Evolutionary conservation across 2,329 filamentous ascomycete genomes (phyloP).

Genomic region (Trichophyton simii): DNA sequence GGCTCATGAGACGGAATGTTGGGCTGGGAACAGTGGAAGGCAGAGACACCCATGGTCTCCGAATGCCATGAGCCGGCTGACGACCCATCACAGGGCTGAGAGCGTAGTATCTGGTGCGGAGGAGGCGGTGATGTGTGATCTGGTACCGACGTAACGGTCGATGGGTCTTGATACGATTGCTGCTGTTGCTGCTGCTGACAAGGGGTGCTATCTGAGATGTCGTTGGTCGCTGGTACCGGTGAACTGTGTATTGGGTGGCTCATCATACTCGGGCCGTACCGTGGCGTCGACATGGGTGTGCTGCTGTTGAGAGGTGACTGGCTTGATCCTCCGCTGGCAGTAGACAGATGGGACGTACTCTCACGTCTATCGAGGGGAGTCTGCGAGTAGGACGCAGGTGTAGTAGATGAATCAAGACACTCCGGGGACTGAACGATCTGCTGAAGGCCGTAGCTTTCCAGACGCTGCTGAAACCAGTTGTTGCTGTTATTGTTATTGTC

Average conservation of each 20-base stretch:
- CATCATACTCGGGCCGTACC: conserved; percentile 24
- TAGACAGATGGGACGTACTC: not conserved
- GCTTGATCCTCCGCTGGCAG: not conserved
- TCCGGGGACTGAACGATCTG: conserved; percentile 6
- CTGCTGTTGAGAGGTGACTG: not conserved
- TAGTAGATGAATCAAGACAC: conserved; percentile 10
- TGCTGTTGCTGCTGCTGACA: conserved; percentile 12
- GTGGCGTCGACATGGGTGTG: conserved; percentile 20
- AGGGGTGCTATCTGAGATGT: conserved; percentile 18
- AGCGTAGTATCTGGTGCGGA: conserved; percentile 28
- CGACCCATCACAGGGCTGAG: conserved; percentile 28
- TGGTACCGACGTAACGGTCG: conserved; percentile 20
- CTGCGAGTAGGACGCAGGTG: not conserved
- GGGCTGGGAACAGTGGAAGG: conserved; percentile 26
- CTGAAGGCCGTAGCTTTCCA: conserved; percentile 42
- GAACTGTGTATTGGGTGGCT: conserved; percentile 22
- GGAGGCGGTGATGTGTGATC: conserved; percentile 26
- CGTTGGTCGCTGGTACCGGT: conserved; percentile 23
- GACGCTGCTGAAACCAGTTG: conserved; percentile 36
- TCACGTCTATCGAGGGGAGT: not conserved
- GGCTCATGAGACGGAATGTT: conserved; percentile 27
- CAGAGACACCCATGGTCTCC: conserved; percentile 26
- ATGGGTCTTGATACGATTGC: conserved; percentile 21
- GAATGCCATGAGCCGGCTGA: conserved; percentile 32
- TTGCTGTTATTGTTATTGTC: conserved; percentile 16